Evolutionary conservation across 192 early-diverging fungal genomes (phyloP).

Genomic region (Obelidium mucronatum): DNA sequence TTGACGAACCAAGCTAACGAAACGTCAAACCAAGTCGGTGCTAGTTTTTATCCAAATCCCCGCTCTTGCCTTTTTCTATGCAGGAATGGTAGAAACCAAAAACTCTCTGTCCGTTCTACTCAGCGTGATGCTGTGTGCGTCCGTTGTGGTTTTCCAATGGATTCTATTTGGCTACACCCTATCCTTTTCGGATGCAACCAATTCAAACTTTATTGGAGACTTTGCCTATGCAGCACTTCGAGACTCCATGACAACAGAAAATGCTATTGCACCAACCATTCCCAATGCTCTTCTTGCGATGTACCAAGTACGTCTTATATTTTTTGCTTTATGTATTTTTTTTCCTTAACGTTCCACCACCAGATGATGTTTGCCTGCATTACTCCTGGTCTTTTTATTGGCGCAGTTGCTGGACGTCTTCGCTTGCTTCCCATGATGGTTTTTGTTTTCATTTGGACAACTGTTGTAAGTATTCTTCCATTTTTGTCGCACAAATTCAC

Average conservation of each 20-base stretch:
- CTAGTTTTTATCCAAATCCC: slow-evolving; percentile 90
- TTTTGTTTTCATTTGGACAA: slow-evolving; percentile 82
- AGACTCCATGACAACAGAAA: slow-evolving; percentile 39
- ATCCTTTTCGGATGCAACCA: slow-evolving; percentile 50
- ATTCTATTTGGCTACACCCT: slow-evolving; percentile 14
- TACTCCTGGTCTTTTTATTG: slow-evolving; percentile 87
- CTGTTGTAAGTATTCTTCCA: slow-evolving; percentile 71
- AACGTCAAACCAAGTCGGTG: slow-evolving; percentile 40
- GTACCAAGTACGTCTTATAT: slow-evolving; percentile 58
- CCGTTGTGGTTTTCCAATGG: slow-evolving; percentile 87
- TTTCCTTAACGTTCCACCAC: slow-evolving; percentile 72
- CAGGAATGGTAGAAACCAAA: slow-evolving; percentile 85
- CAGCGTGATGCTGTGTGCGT: slow-evolving; percentile 70
- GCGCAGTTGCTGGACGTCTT: slow-evolving; percentile 87
- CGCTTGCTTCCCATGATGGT: slow-evolving; percentile 82
- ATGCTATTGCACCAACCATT: slow-evolving; percentile 15
- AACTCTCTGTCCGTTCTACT: slow-evolving; percentile 87
- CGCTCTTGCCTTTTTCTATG: slow-evolving; percentile 88
- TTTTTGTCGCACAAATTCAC: slow-evolving; percentile 65
- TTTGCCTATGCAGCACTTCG: slow-evolving; percentile 75
- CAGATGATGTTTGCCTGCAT: slow-evolving; percentile 93
- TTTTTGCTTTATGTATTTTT: background rate
- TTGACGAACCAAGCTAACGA: background rate
- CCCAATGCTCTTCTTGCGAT: slow-evolving; percentile 11
- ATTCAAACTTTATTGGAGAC: slow-evolving; percentile 78